Base-by-base conservation (phyloP, 2,329 filamentous ascomycete species). In the Pleurostoma richardsiae region DNA sequence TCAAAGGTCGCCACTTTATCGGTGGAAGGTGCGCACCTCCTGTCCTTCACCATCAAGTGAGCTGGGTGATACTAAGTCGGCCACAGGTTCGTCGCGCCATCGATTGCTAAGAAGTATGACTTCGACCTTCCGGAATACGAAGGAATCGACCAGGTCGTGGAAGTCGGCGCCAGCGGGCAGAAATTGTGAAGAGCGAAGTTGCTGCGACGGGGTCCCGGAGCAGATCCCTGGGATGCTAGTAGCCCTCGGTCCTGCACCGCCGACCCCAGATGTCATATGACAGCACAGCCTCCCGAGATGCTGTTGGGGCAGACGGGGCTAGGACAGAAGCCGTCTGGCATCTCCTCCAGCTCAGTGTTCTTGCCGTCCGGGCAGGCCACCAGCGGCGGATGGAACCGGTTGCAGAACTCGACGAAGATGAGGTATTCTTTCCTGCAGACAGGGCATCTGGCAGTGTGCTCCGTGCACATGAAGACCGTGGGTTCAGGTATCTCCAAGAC, bases 91-190 rank as follows among this genome's bases (percentile, higher is more conserved):
- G 77, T 99, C 59, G 82, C 86, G 26, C 80, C 82, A 45, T 74
- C 76, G 44, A 83, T 96, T 58, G 86, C 90, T 31, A 79, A 86
- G 56, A 96, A 94, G 69, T 99, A 95, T 69, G 81, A 82, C 41
- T 77, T 99, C 51, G 86, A 94, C 56, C 64, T 95, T 45, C 92
- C 92, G 4, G 70, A 79, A 53, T 99, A 96, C 66, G 74, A 86
- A 56, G 94, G 91, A 0, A 70, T 94, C 54, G 91, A 97, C 66
- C 94, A 97, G 68, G 75, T 96, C 55, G 85, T 91, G 45, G 94
- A 99, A 66, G 75, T 95, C 39, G 69, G 67, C 10, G 59, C 64
- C 8, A 65, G 66, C 41, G 73, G 66, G 33, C 67, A 76, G 53
- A 83, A 77, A 59, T 69, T 85, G 51, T 85, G 59, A 73, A 47